Evolutionary conservation across 495 filamentous ascomycete genomes (phyloP), one percentile per base, ranked within the genome.

Genomic region (Lepraria neglecta): DNA sequence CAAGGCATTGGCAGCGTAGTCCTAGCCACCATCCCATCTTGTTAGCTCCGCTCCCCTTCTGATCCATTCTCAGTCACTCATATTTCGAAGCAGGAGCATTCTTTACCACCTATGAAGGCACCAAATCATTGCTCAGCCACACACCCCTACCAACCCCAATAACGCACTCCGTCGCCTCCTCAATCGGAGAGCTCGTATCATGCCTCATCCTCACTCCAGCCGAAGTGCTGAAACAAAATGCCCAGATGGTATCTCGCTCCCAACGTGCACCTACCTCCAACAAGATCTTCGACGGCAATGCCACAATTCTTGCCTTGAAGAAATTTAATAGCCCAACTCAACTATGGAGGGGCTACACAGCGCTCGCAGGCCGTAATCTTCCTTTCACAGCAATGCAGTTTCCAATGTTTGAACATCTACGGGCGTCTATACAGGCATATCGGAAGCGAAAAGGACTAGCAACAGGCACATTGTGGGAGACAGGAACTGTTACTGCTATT

Each of bases 171-270:
- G 68, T 83, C 38, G 86, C 91, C 30, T 94, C 90, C 15, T 84
- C 82, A 6, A 71, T 80, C 28, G 91, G 82, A 0, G 91, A 96
- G 69, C 79, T 89, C 58, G 87, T 90, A 3, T 90, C 89, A 6
- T 96, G 92, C 69, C 74, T 86, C 31, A 87, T 97, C 55, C 80
- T 96, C 45, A 92, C 91, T 0, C 92, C 92, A 0, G 88, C 91
- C 43, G 91, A 97, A 70, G 89, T 95, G 10, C 77, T 96, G 43
- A 97, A 97, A 74, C 91, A 96, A 65, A 95, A 96, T 72, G 89
- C 91, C 3, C 92, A 97, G 71, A 86, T 95, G 68, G 59, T 79
- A 7, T 47, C 42, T 28, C 57, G 63, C 38, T 27, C 60, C 27
- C 56, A 42, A 12, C 51, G 38, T 40, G 45, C 40, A 4, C 58